Evolutionary conservation across 306 rosid genomes (phyloP).

Genomic region (Pachyrhizus erosus): DNA sequence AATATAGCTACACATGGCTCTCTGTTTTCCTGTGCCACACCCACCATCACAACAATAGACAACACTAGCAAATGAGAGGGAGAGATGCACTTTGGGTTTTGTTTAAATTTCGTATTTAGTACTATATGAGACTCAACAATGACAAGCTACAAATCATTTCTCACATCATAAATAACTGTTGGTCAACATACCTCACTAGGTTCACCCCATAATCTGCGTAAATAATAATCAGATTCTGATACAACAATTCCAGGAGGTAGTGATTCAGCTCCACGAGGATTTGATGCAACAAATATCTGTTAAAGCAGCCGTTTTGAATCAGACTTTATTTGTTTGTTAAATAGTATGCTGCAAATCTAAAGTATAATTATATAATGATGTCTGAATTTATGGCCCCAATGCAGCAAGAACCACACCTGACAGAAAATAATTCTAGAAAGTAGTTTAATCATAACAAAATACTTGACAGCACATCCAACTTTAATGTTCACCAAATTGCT

Average conservation of each 20-base stretch:
- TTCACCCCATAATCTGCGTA: constrained; percentile 95
- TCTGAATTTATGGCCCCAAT: constrained; percentile 14
- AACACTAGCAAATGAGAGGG: constrained; percentile 5
- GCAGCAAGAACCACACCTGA: constrained; percentile 21
- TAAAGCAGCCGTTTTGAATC: constrained; percentile 33
- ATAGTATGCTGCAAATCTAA: constrained; percentile 19
- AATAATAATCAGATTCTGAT: constrained; percentile 78
- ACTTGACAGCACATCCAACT: constrained; percentile 8
- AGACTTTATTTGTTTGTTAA: constrained; percentile 33
- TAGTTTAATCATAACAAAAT: constrained; percentile 1
- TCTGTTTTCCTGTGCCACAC: not conserved
- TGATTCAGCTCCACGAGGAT: constrained; percentile 93
- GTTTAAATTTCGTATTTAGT: constrained; percentile 26
- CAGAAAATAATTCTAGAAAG: constrained; percentile 4
- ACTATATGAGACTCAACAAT: not conserved
- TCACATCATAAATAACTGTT: constrained; percentile 23
- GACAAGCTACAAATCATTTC: constrained; percentile 27
- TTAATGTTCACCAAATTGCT: constrained; percentile 12
- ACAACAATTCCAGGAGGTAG: constrained; percentile 92
- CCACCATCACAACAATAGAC: not conserved
- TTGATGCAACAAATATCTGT: constrained; percentile 81
- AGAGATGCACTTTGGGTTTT: not conserved
- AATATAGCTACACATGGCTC: not conserved
- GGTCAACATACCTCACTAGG: constrained; percentile 83
- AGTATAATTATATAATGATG: constrained; percentile 15